Conservation (phyloP, 768 basidiomycete genomes). For the Russula emetica region DNA sequence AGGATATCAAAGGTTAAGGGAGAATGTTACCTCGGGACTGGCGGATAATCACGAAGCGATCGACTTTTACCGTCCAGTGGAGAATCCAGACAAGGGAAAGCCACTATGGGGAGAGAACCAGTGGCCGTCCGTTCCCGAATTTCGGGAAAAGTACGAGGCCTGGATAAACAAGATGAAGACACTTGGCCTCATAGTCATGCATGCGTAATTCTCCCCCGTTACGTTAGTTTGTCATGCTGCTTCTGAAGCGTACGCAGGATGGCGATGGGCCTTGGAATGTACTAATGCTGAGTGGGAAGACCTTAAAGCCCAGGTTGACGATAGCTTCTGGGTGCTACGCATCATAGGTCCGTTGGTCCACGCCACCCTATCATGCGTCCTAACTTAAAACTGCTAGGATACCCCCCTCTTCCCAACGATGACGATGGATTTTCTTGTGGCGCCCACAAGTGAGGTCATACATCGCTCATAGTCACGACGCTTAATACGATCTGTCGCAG, state of each 20-base stretch:
- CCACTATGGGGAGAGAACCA: constrained; percentile 84
- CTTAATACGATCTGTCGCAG: constrained; percentile 36
- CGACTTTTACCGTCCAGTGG: constrained; percentile 75
- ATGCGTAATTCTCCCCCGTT: constrained; percentile 50
- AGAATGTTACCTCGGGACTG: constrained; percentile 83
- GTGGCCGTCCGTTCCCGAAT: constrained; percentile 64
- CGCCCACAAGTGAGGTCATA: constrained; percentile 65
- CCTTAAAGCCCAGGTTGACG: constrained; percentile 63
- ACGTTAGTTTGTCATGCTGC: neutral
- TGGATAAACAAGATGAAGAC: constrained; percentile 87
- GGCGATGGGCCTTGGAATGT: constrained; percentile 76
- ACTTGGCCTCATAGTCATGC: constrained; percentile 78
- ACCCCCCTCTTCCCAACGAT: constrained; percentile 77
- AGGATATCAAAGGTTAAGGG: constrained; percentile 79
- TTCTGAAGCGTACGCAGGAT: constrained; percentile 47
- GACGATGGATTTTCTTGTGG: constrained; percentile 87
- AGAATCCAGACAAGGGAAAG: constrained; percentile 61
- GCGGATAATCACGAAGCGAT: constrained; percentile 83
- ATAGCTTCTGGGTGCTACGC: constrained; percentile 89
- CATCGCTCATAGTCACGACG: neutral
- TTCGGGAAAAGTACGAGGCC: constrained; percentile 57
- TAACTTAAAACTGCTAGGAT: constrained; percentile 45
- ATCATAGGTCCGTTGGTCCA: constrained; percentile 53
- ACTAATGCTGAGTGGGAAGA: constrained; percentile 62
- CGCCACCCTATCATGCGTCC: constrained; percentile 1